Evolutionary conservation across 1,284 basidiomycete genomes (phyloP).

Genomic region (Garcileccinum viscosum): DNA sequence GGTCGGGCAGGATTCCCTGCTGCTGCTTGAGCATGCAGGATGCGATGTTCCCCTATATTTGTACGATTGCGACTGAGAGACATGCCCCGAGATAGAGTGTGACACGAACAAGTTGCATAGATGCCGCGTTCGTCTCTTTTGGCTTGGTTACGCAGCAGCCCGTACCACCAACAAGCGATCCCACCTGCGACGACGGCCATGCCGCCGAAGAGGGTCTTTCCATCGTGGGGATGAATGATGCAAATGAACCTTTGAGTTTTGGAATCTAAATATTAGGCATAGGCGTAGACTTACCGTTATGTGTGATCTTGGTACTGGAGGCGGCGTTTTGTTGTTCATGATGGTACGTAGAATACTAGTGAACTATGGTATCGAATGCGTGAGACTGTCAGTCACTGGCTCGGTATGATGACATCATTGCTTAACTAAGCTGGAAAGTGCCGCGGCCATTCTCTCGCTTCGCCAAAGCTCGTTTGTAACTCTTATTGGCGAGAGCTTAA

Average conservation of each 20-base stretch:
- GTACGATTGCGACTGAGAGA: background rate
- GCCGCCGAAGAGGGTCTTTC: slow-evolving; percentile 33
- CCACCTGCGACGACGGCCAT: slow-evolving; percentile 20
- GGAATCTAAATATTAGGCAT: too few relatives aligned
- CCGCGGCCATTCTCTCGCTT: too few relatives aligned
- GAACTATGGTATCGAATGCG: too few relatives aligned
- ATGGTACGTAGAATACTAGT: background rate
- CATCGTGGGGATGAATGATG: background rate
- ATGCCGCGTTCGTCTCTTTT: slow-evolving; percentile 21
- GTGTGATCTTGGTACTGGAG: slow-evolving; percentile 18
- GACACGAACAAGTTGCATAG: slow-evolving; percentile 23
- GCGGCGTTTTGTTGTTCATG: slow-evolving; percentile 19
- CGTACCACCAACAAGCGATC: slow-evolving; percentile 27
- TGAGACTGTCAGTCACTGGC: too few relatives aligned
- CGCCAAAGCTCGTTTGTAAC: too few relatives aligned
- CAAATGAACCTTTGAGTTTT: background rate
- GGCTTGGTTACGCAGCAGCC: slow-evolving; percentile 20
- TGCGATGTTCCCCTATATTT: slow-evolving; percentile 30
- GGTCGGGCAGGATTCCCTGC: slow-evolving; percentile 25
- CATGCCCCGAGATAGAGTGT: background rate
- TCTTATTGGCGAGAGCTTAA: too few relatives aligned
- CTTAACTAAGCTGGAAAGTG: too few relatives aligned
- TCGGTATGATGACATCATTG: too few relatives aligned
- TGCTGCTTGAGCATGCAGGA: slow-evolving; percentile 27
- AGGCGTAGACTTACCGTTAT: slow-evolving; percentile 11